phyloP scores from a whole-genome alignment of 352 stramenopile genomes.

The Phytophthora hybrid region DNA sequence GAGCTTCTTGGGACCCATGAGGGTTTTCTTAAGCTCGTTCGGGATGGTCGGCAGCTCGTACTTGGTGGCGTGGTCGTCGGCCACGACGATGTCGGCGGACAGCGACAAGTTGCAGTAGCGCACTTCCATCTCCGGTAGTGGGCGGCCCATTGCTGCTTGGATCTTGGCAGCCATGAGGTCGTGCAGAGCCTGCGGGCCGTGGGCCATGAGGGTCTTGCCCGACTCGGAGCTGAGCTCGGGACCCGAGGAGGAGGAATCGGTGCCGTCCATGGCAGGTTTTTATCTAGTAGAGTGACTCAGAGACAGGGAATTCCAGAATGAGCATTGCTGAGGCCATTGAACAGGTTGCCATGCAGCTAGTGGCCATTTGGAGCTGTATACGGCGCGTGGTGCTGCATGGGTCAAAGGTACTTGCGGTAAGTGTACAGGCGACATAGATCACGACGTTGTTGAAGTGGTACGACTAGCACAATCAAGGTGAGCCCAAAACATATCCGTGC shows the following conservation, averaged over 20 bases:
- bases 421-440: not conserved
- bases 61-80: constrained; percentile 25
- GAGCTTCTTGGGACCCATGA: constrained; percentile 34
- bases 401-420: constrained; percentile 4
- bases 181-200: constrained; percentile 38
- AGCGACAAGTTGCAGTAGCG: constrained; percentile 21
- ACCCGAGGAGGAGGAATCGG: not conserved
- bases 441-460: constrained; percentile 1
- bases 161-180: constrained; percentile 31
- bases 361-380: not conserved
- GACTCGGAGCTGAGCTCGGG: constrained; percentile 24
- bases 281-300: not conserved
- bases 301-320: constrained; percentile 28
- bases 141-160: constrained; percentile 24
- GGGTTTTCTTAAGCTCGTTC: constrained; percentile 40
- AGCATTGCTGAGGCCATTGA: not conserved
- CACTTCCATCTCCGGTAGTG: constrained; percentile 33
- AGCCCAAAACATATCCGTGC: not conserved
- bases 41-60: constrained; percentile 27
- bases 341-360: not conserved
- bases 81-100: constrained; percentile 25
- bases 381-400: not conserved
- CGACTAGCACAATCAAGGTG: not conserved
- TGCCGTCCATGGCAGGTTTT: constrained; percentile 18
- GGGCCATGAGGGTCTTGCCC: constrained; percentile 35